Evolutionary conservation across 2,329 filamentous ascomycete genomes (phyloP), one percentile per base, ranked within the genome.

Genomic region (Lanzia echinophila): DNA sequence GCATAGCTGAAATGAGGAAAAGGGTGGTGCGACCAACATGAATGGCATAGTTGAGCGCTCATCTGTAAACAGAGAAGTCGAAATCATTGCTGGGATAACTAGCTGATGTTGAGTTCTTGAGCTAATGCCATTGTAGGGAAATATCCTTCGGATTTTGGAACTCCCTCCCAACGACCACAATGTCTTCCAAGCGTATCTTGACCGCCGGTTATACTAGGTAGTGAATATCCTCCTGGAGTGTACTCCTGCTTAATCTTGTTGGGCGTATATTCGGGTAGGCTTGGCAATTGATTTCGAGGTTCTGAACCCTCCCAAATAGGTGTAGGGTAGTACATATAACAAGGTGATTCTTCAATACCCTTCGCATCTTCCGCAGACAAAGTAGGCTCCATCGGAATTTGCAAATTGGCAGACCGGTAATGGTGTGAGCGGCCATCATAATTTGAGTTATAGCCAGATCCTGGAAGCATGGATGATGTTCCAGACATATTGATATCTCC

Each of bases 151-250:
- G 57, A 59, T 32, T 63, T 63, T 5, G 48, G 39, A 1, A 61
- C 56, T 5, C 62, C 65, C 41, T 69, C 66, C 62, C 65, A 69
- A 12, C 65, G 55, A n/a, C 67, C 63, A 58, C 66, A 69, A 44
- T 62, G 58, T 41, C 63, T 56, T 11, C 60, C 58, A 28, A 62
- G 57, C 32, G 46, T 10, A 22, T 62, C 62, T 32, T 60, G 57
- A 5, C 56, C 52, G 39, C 55, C 55, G 13, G 57, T 58, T 24
- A 66, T 54, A 28, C 64, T 65, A 6, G 64, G 64, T 8, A 66
- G 52, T 3, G 58, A 61, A 44, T 60, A 65, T 15, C 49, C 50
- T 24, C 57, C 50, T 5, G 55, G 50, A 45, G 10, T 51, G 38
- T 61, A 64, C 39, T 65, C 63, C 15, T 61, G 56, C 55, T 69